These are phyloP conservation scores for Dentipellis fragilis DNA, from an alignment of 768 basidiomycete genomes.

Conservation along the genomic window DNA sequence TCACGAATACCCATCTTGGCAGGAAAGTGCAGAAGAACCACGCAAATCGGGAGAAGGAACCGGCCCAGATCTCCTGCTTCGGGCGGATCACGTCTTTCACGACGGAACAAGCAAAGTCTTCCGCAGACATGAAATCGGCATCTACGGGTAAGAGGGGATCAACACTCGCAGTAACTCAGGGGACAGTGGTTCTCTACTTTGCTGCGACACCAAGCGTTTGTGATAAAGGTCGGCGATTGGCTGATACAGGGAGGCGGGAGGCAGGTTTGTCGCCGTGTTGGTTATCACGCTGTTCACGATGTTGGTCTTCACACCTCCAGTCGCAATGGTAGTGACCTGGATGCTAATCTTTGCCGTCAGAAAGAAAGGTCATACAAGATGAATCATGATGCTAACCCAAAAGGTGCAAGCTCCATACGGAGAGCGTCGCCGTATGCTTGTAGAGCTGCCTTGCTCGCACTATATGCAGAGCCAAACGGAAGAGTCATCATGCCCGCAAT, in stretches of 20 bases:
- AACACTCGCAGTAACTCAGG: no score
- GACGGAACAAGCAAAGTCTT: background rate
- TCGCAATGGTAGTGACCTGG: no score
- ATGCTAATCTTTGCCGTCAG: no score
- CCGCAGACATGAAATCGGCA: background rate
- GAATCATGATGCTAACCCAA: slow-evolving; percentile 9
- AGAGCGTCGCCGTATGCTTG: slow-evolving; percentile 22
- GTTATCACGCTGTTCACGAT: no score
- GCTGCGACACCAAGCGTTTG: background rate
- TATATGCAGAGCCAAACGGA: slow-evolving; percentile 21
- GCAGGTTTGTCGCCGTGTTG: background rate
- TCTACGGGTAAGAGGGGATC: background rate
- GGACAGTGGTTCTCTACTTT: background rate
- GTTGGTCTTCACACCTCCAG: background rate
- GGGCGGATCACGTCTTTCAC: background rate
- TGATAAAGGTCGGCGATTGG: background rate
- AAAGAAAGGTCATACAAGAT: background rate
- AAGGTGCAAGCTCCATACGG: slow-evolving; percentile 24
- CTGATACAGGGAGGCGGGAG: background rate
- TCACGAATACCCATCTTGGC: background rate
- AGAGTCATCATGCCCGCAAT: slow-evolving; percentile 20
- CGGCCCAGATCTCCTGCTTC: background rate
- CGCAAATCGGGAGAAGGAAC: background rate
- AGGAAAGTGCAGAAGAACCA: background rate
- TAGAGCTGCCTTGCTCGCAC: slow-evolving; percentile 25